Evolutionary conservation across 805 yeast genomes (phyloP).

Genomic region (Zygoascus bituminiphila): DNA sequence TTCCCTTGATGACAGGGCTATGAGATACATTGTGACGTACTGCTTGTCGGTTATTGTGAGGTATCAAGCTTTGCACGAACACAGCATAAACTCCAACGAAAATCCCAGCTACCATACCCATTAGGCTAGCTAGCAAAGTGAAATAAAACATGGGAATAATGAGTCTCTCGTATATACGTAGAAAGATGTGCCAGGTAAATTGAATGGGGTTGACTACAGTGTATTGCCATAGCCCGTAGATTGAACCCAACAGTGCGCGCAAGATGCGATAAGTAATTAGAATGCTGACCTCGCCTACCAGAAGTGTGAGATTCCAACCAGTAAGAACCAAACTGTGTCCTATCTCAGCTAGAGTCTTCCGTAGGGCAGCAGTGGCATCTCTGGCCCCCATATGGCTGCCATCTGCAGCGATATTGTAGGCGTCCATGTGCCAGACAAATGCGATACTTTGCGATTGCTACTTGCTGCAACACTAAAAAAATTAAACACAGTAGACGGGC

Average conservation of each 20-base stretch:
- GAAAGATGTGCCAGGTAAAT: constrained; percentile 11
- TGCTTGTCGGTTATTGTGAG: neutral
- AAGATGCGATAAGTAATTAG: neutral
- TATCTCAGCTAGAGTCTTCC: neutral
- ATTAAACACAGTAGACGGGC: too few species aligned
- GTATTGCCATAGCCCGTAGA: neutral
- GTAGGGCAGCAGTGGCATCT: too few species aligned
- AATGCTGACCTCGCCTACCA: neutral
- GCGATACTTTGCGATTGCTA: too few species aligned
- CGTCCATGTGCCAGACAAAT: too few species aligned
- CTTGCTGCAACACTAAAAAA: too few species aligned
- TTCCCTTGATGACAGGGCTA: neutral
- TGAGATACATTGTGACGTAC: neutral
- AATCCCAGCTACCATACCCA: constrained; percentile 17
- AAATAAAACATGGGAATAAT: constrained; percentile 17
- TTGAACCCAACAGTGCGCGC: neutral
- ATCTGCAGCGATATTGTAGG: too few species aligned
- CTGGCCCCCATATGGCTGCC: too few species aligned
- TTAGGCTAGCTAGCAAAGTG: constrained; percentile 12
- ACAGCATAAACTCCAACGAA: constrained; percentile 16
- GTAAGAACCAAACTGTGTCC: neutral
- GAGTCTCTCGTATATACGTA: constrained; percentile 9
- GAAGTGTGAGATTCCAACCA: neutral
- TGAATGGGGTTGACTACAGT: constrained; percentile 4
- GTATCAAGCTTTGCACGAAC: constrained; percentile 12